phyloP scores from a whole-genome alignment of 2,329 filamentous ascomycete genomes.

The Metarhizium guizhouense region DNA sequence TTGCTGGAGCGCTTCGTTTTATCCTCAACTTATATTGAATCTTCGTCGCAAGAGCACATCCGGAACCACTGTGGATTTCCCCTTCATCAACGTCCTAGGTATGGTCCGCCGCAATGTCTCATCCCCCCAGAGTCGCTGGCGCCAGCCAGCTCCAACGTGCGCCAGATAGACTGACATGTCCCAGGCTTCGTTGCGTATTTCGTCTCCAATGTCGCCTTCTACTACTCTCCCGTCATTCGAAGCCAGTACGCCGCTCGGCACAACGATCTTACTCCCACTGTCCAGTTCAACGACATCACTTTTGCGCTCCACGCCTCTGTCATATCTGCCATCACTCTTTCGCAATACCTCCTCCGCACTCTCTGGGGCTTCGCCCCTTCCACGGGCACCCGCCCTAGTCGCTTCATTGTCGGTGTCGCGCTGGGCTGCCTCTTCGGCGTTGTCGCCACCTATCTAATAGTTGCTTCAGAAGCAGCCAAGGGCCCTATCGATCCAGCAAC shows the following conservation, averaged over 20 bases:
- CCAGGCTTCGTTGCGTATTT: conserved; percentile 67
- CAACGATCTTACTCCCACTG: conserved; percentile 66
- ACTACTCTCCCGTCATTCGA: conserved; percentile 70
- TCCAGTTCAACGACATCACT: conserved; percentile 80
- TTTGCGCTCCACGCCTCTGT: conserved; percentile 78
- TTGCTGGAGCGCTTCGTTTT: conserved; percentile 84
- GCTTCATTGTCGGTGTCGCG: conserved; percentile 58
- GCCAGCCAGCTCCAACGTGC: too few species aligned
- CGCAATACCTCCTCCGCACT: conserved; percentile 65
- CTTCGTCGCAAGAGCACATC: conserved; percentile 65
- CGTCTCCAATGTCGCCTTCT: conserved; percentile 64
- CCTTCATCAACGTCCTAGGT: conserved; percentile 61
- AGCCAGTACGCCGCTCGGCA: conserved; percentile 78
- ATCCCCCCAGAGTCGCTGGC: too few species aligned
- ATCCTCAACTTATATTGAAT: conserved; percentile 82
- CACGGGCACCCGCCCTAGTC: conserved; percentile 44
- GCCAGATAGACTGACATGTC: not conserved
- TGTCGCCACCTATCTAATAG: conserved; percentile 36
- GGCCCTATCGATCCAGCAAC: conserved; percentile 25
- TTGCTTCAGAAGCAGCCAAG: conserved; percentile 28
- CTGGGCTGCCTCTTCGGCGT: conserved; percentile 59
- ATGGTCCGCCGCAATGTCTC: conserved; percentile 9
- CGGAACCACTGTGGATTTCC: conserved; percentile 84
- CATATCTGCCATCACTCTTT: conserved; percentile 63
- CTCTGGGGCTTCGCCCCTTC: conserved; percentile 70